These are phyloP conservation scores for Iris pallida DNA, from an alignment of 116 monocot species.

Conservation along the genomic window DNA sequence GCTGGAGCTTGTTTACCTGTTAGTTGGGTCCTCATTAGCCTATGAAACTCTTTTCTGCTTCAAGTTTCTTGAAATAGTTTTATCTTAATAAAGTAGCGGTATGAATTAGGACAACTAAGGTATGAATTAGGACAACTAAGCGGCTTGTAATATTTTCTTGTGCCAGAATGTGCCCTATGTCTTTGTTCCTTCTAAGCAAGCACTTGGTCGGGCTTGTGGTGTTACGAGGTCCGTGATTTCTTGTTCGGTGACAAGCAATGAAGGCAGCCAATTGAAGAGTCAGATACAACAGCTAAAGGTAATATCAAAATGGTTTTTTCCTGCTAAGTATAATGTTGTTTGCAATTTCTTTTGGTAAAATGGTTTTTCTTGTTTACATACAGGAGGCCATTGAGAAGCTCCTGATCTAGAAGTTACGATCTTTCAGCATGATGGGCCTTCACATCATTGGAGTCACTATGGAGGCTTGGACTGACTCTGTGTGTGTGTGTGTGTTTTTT, in stretches of 20 bases:
- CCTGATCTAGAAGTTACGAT: conserved; percentile 13
- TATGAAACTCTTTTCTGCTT: too few relatives aligned
- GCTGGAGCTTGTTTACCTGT: too few relatives aligned
- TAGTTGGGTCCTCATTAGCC: too few relatives aligned
- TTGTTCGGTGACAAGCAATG: conserved; percentile 43
- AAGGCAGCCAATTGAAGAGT: conserved; percentile 38
- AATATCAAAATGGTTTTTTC: neutral
- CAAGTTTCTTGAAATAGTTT: too few relatives aligned
- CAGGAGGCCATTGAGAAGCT: conserved; percentile 38
- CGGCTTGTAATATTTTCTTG: neutral
- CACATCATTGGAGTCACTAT: neutral
- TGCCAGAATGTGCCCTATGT: conserved; percentile 43
- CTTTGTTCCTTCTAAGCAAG: conserved; percentile 48
- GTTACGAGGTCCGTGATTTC: conserved; percentile 41
- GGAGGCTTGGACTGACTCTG: conserved; percentile 30
- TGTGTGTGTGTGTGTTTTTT: neutral
- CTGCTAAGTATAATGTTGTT: neutral
- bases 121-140: too few relatives aligned
- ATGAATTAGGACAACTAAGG: too few relatives aligned
- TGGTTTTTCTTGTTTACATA: neutral
- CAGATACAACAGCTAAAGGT: conserved; percentile 40
- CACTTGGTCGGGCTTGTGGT: conserved; percentile 44
- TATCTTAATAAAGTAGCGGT: too few relatives aligned
- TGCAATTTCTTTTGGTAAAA: too few relatives aligned
- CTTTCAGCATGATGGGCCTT: conserved; percentile 27